Evolutionary conservation across 148 eudicot genomes (phyloP).

Genomic region (Chenopodium quinoa): DNA sequence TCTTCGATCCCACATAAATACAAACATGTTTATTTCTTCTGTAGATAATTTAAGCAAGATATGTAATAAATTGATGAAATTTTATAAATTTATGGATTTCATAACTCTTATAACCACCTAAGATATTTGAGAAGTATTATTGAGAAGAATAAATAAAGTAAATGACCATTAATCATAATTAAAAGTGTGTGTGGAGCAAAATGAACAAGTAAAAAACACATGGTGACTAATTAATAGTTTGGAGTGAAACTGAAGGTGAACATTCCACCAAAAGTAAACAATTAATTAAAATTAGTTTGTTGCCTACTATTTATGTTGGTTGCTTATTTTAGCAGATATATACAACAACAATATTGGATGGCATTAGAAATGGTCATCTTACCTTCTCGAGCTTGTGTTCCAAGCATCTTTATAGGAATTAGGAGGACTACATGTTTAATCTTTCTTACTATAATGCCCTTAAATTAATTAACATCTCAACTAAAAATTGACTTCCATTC

Average conservation of each 20-base stretch:
- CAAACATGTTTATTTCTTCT: too few species aligned
- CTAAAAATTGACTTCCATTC: neutral
- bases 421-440: neutral
- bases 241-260: neutral
- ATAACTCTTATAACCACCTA: too few species aligned
- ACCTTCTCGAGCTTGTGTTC: slow-evolving; percentile 14
- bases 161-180: too few species aligned
- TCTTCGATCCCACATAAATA: too few species aligned
- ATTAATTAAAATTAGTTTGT: neutral
- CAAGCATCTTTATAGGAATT: neutral
- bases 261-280: neutral
- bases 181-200: neutral
- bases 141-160: too few species aligned
- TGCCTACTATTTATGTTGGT: neutral
- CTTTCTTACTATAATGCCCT: neutral
- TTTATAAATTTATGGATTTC: too few species aligned
- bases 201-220: neutral
- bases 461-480: neutral
- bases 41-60: too few species aligned
- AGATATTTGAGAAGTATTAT: too few species aligned
- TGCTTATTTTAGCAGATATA: neutral
- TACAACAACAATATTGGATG: neutral
- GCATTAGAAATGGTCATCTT: neutral
- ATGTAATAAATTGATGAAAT: too few species aligned
- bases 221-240: neutral